Evolutionary conservation across 2,329 filamentous ascomycete genomes (phyloP).

Genomic region (Phaeosphaeria sp.): DNA sequence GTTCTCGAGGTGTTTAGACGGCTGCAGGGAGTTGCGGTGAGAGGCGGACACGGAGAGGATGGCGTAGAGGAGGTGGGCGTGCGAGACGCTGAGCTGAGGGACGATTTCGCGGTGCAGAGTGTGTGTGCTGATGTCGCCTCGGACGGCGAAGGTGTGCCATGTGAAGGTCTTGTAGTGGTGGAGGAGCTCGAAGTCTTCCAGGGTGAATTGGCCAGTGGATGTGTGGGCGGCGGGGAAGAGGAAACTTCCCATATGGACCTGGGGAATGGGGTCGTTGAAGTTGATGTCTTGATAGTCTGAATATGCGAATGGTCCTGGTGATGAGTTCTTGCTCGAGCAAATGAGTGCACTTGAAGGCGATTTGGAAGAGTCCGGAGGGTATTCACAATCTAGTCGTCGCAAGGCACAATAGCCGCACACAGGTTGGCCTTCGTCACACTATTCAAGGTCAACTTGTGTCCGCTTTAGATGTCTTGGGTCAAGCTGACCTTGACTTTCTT

Average conservation of each 20-base stretch:
- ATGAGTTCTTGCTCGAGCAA: not conserved
- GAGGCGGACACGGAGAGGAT: constrained; percentile 37
- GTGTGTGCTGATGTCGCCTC: constrained; percentile 21
- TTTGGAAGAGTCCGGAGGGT: constrained; percentile 18
- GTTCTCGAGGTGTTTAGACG: constrained; percentile 18
- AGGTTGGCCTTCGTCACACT: constrained; percentile 43
- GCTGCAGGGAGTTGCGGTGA: constrained; percentile 22
- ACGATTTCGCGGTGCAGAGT: constrained; percentile 31
- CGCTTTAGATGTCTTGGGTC: not conserved
- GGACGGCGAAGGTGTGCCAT: constrained; percentile 31
- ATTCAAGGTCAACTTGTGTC: constrained; percentile 2
- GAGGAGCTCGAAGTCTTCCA: constrained; percentile 27
- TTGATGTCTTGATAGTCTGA: constrained; percentile 3
- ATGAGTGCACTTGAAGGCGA: not conserved
- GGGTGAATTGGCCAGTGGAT: constrained; percentile 28
- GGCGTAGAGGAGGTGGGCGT: constrained; percentile 33
- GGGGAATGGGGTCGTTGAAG: constrained; percentile 17
- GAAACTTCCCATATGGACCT: constrained; percentile 16
- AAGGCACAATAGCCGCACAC: constrained; percentile 35
- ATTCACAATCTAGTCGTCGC: constrained; percentile 34
- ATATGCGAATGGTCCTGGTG: not conserved
- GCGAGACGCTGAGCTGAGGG: constrained; percentile 27
- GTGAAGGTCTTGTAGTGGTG: constrained; percentile 34
- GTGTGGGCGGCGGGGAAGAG: constrained; percentile 26
- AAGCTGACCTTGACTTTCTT: constrained; percentile 44